Evolutionary conservation across 2,329 filamentous ascomycete genomes (phyloP), one percentile per base, ranked within the genome.

Genomic region (Ophiostoma perfectum): DNA sequence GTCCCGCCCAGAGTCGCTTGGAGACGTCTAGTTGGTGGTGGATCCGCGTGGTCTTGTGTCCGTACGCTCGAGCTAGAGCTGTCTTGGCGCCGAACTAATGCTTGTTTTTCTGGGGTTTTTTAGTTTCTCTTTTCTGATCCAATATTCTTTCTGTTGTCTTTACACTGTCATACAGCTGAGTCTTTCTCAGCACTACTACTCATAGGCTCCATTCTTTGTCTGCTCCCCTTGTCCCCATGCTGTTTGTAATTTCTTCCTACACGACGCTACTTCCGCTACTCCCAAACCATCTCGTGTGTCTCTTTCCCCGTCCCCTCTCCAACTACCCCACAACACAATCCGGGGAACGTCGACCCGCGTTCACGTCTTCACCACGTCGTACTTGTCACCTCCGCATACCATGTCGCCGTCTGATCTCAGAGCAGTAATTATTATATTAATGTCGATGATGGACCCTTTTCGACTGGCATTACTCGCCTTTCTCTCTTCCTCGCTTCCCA

Each of bases 241-340:
- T 27, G 27, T 27, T 27, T 27, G 27, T 27, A 27, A 27, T 27
- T 27, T 27, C 27, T 27, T 27, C 27, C 27, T 27, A 27, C 27
- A 27, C 27, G 27, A 27, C 27, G 27, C 27, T 27, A 27, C 27
- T 27, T 2, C 27, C 27, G 27, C 27, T 27, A 27, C 27, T 27
- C 27, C 27, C n/a, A 55, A 8, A 27, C 49, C 27, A 55, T 27
- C 27, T 27, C 27, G 18, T 9, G 7, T 16, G 8, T 52, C 7
- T 52, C 5, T 5, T 7, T 27, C 49, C n/a, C 7, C n/a, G 27
- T 27, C 27, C 27, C 27, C n/a, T 27, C 55, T 27, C 55, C 55
- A 16, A 9, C 11, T 60, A 38, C 27, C 27, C 55, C 55, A 60
- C 55, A 60, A 60, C 55, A 60, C 27, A 60, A 39, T 60, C 55